A percentile compares a stretch with the other conserved stretches of the same genome.
phyloP scores from a whole-genome alignment of 495 filamentous ascomycete genomes.

The Aspergillus carlsbadensis region DNA sequence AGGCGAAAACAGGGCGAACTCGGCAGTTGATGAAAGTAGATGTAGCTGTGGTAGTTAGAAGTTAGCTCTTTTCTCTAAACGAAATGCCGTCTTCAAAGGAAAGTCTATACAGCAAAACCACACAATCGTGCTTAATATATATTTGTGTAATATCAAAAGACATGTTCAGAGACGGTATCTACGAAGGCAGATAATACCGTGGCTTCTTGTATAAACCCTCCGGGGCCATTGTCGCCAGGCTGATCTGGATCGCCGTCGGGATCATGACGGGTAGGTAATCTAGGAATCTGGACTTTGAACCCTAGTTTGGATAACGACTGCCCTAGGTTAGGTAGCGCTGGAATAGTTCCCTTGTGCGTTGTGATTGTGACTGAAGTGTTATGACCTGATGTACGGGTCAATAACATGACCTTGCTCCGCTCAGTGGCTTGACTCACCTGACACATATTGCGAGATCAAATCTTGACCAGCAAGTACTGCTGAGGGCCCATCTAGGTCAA shows the following conservation, averaged over 20 bases:
- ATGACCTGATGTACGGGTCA: conserved; percentile 43
- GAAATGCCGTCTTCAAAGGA: not conserved
- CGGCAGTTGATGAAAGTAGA: conserved; percentile 79
- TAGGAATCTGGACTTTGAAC: conserved; percentile 68
- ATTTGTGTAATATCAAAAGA: conserved; percentile 7
- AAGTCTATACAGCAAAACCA: conserved; percentile 1
- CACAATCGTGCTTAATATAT: conserved; percentile 2
- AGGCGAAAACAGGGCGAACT: conserved; percentile 81
- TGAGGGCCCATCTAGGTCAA: conserved; percentile 53
- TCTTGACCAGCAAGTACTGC: conserved; percentile 63
- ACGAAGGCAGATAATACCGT: conserved; percentile 54
- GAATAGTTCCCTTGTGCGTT: conserved; percentile 68
- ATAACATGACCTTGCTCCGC: not conserved
- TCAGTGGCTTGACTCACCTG: conserved; percentile 50
- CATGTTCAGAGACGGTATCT: conserved; percentile 19
- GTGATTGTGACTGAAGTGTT: conserved; percentile 77
- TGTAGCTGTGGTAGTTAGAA: conserved; percentile 54
- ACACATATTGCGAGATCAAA: conserved; percentile 81
- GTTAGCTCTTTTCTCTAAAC: conserved; percentile 17
- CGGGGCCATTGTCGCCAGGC: conserved; percentile 36
- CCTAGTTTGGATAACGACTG: conserved; percentile 65
- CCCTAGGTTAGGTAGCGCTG: conserved; percentile 69
- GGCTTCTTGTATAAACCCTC: conserved; percentile 77
- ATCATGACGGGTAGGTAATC: conserved; percentile 52
- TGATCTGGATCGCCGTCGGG: conserved; percentile 35